Base-by-base conservation (phyloP, 164 flowering plant genomes). In the Echeveria elegans region DNA sequence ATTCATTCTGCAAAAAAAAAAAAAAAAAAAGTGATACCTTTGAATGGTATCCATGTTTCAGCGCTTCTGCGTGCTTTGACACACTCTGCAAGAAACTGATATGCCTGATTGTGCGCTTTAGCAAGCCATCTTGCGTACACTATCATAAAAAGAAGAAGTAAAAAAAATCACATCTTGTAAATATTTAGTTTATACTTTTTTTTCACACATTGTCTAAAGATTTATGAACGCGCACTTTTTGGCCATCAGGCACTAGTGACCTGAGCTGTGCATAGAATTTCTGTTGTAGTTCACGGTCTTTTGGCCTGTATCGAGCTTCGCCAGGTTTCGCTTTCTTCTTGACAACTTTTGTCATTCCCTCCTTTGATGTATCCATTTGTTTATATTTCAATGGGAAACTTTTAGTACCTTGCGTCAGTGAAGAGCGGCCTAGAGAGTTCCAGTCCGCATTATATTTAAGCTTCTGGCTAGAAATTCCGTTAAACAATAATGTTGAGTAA, bases 1-100 rank as follows among this genome's bases (percentile, higher is more conserved):
- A 8, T 8, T 52, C 12, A 21, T 6, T 21, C 23, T 23, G 15
- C 15, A 52, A 52, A 8, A 21, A 52, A 6, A 52, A 23, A n/a
- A 2, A 28, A 28, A 21, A 21, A 52, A 21, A 52, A 23, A 50
- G 3, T 6, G 26, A 23, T 23, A 8, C 14, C 28, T 6, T 23
- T 11, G 28, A 24, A 6, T 48, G 23, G 53, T 19, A 48, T 48
- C 53, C 53, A n/a, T 43, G 15, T 43, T 43, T 43, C 15, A 43
- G 15, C 47, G 47, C n/a, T 7, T 48, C 53, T n/a, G 53, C 53
- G 11, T 19, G 53, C 53, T 48, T 48, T 48, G 53, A 48, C 53
- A 48, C 24, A n/a, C 53, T 48, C 53, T 48, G 53, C 53, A 48
- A 48, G 53, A 48, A 48, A 48, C 53, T 19, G 53, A 48, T 48